phyloP scores from a whole-genome alignment of 805 yeast species.

The Zygotorulaspora sp. region DNA sequence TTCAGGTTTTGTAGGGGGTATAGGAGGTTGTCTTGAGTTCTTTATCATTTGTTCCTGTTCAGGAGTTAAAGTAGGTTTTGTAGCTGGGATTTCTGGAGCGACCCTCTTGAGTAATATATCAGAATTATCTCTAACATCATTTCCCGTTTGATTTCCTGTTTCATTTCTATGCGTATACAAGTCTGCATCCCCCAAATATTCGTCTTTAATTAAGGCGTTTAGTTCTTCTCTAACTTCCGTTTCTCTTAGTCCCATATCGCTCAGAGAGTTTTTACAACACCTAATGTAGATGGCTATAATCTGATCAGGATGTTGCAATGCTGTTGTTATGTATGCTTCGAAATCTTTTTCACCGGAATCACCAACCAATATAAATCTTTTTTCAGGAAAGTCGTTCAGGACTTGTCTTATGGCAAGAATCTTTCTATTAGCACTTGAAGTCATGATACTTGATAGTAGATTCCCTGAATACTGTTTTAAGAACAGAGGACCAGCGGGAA shows the following conservation, averaged over 20 bases:
- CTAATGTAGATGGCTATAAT: constrained; percentile 75
- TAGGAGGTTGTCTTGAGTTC: constrained; percentile 12
- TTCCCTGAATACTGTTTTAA: constrained; percentile 83
- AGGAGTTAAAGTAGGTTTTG: constrained; percentile 20
- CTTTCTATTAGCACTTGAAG: constrained; percentile 82
- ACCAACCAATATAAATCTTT: constrained; percentile 81
- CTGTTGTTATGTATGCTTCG: constrained; percentile 79
- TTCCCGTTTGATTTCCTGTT: not conserved
- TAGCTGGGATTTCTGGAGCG: constrained; percentile 23
- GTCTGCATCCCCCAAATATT: constrained; percentile 17
- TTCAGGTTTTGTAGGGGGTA: constrained; percentile 24
- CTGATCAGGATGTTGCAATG: constrained; percentile 55
- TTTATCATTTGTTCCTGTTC: constrained; percentile 16
- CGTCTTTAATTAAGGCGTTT: constrained; percentile 27
- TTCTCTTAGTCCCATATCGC: constrained; percentile 44
- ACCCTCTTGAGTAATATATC: too few relatives aligned
- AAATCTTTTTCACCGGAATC: constrained; percentile 95
- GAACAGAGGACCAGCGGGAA: constrained; percentile 82
- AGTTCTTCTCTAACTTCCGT: constrained; percentile 29
- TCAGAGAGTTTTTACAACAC: constrained; percentile 64
- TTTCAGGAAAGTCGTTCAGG: constrained; percentile 65
- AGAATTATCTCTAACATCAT: not conserved
- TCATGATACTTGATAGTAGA: constrained; percentile 73
- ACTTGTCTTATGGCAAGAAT: constrained; percentile 58
- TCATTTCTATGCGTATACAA: not conserved